Evolutionary conservation across 441 rosid genomes (phyloP).

Genomic region (Rhodomyrtus psidioides): DNA sequence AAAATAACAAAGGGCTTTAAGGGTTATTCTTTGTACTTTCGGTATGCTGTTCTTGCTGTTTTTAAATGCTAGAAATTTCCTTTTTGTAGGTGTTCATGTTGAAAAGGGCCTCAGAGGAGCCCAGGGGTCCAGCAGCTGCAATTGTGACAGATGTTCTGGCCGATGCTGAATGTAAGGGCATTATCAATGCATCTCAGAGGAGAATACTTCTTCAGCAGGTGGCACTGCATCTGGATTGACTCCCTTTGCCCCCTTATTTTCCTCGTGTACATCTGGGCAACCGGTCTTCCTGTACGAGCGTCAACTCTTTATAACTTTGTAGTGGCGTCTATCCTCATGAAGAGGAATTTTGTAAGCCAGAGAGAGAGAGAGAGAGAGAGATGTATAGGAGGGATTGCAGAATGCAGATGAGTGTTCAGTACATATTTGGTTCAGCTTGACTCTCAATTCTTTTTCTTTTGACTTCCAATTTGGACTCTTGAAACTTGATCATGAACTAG

Average conservation of each 20-base stretch:
- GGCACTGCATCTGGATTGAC: slow-evolving; percentile 43
- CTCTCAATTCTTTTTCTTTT: background rate
- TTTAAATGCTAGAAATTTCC: background rate
- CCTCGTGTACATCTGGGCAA: background rate
- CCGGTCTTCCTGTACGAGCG: background rate
- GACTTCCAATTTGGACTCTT: background rate
- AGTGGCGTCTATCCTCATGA: background rate
- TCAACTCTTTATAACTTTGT: background rate
- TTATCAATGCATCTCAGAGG: slow-evolving; percentile 57
- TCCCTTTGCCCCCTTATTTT: background rate
- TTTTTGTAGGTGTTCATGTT: slow-evolving; percentile 54
- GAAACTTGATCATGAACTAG: background rate
- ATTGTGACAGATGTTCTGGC: slow-evolving; percentile 58
- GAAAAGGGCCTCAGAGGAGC: slow-evolving; percentile 59
- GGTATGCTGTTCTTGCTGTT: background rate
- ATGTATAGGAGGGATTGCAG: background rate
- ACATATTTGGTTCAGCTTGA: background rate
- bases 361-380: background rate
- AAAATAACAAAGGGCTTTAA: background rate
- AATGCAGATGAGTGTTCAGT: background rate
- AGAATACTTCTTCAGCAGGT: slow-evolving; percentile 48
- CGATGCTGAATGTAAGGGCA: slow-evolving; percentile 59
- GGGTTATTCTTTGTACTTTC: background rate
- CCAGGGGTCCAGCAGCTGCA: slow-evolving; percentile 57
- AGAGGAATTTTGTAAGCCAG: background rate